Evolutionary conservation across 345 rosid genomes (phyloP).

Genomic region (Boechera stricta): DNA sequence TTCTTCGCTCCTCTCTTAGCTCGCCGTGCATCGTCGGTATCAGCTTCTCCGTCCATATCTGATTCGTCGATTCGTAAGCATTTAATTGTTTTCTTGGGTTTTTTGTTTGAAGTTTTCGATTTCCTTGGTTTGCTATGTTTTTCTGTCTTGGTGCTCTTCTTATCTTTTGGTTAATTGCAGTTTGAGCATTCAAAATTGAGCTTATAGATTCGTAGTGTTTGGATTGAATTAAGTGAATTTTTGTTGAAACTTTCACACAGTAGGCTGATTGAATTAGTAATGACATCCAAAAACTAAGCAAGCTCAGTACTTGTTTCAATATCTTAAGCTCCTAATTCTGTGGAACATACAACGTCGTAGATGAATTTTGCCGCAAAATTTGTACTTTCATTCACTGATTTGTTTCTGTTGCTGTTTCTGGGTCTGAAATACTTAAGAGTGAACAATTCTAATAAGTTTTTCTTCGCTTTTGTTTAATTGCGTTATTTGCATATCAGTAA

Average conservation of each 20-base stretch:
- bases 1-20: slow-evolving; percentile 11
- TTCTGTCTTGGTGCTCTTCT: background rate
- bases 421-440: background rate
- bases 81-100: background rate
- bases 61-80: background rate
- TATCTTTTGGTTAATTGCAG: background rate
- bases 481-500: slow-evolving; percentile 5
- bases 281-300: background rate
- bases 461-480: background rate
- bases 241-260: background rate
- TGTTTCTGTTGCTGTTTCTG: background rate
- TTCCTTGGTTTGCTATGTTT: background rate
- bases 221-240: background rate
- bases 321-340: background rate
- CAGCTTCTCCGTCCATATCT: background rate
- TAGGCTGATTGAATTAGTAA: background rate
- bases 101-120: background rate
- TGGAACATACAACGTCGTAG: background rate
- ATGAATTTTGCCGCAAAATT: slow-evolving; percentile 22
- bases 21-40: slow-evolving; percentile 4
- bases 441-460: background rate
- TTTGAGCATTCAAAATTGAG: background rate
- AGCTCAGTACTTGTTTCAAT: background rate
- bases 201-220: background rate
- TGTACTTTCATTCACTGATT: background rate